Conservation (phyloP, 805 yeast species). For the Tetrapisispora iriomotensis region DNA sequence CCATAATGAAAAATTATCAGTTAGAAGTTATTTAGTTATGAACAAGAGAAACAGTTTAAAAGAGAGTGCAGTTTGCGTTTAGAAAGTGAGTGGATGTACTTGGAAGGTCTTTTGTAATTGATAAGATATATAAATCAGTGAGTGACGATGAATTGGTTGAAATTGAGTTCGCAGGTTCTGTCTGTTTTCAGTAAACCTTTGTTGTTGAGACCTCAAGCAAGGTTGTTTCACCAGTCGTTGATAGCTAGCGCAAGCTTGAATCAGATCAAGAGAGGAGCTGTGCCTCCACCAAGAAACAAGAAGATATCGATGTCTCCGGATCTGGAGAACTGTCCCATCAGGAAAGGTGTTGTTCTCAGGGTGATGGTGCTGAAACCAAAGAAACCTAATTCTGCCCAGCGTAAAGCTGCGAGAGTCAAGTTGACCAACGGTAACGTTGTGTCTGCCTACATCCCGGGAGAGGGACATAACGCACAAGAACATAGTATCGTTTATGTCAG, state of each 20-base stretch:
- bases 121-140: too few relatives aligned
- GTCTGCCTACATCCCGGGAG: constrained; percentile 94
- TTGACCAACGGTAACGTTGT: constrained; percentile 81
- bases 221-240: neutral
- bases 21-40: too few relatives aligned
- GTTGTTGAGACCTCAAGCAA: too few relatives aligned
- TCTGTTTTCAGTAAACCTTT: too few relatives aligned
- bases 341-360: constrained; percentile 86
- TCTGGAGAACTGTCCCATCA: constrained; percentile 71
- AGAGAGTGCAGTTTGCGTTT: too few relatives aligned
- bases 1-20: too few relatives aligned
- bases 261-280: constrained; percentile 63
- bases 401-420: constrained; percentile 94
- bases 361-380: constrained; percentile 95
- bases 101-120: too few relatives aligned
- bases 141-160: too few relatives aligned
- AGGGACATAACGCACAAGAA: constrained; percentile 97
- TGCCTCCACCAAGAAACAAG: constrained; percentile 30
- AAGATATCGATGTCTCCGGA: constrained; percentile 62
- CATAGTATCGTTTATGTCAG: constrained; percentile 92
- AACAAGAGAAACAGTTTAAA: too few relatives aligned
- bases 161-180: too few relatives aligned
- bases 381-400: constrained; percentile 96
- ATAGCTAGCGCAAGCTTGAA: constrained; percentile 52
- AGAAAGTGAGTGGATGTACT: too few relatives aligned